Conservation (phyloP, 2,329 filamentous ascomycete species). For the Gremmenia infestans region DNA sequence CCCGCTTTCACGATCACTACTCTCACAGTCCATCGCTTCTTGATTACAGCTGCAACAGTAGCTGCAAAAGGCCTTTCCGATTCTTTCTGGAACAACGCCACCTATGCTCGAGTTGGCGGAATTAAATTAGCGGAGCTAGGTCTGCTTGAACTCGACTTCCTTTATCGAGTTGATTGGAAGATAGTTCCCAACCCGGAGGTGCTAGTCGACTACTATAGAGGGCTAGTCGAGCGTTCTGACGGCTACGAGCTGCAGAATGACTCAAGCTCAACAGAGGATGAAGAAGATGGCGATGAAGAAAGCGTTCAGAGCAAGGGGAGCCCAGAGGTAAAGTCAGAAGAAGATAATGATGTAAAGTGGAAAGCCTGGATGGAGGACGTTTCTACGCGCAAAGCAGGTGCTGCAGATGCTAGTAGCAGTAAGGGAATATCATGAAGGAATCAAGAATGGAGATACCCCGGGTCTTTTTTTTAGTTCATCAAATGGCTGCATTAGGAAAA, state of each 20-base stretch:
- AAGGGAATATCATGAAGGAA: neutral
- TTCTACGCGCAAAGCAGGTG: slow-evolving; percentile 14
- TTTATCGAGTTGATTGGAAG: slow-evolving; percentile 90
- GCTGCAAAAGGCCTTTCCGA: slow-evolving; percentile 95
- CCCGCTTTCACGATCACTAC: slow-evolving; percentile 95
- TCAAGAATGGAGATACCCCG: slow-evolving; percentile 16
- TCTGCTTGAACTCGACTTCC: slow-evolving; percentile 85
- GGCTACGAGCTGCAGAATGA: slow-evolving; percentile 49
- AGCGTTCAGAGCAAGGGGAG: slow-evolving; percentile 32
- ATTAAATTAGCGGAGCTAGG: slow-evolving; percentile 88
- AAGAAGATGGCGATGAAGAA: slow-evolving; percentile 23
- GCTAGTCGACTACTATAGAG: slow-evolving; percentile 87
- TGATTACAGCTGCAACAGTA: slow-evolving; percentile 93
- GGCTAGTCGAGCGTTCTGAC: slow-evolving; percentile 65
- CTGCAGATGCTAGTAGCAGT: neutral
- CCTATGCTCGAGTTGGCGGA: slow-evolving; percentile 89
- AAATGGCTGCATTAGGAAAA: slow-evolving; percentile 10
- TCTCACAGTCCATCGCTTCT: slow-evolving; percentile 91
- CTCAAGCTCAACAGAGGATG: slow-evolving; percentile 9
- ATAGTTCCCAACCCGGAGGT: slow-evolving; percentile 96
- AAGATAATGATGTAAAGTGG: slow-evolving; percentile 25
- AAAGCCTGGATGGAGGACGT: slow-evolving; percentile 30
- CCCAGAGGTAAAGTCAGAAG: slow-evolving; percentile 29
- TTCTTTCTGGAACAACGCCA: slow-evolving; percentile 97
- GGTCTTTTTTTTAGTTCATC: slow-evolving; percentile 12